A percentile compares a stretch with the other conserved stretches of the same genome.
phyloP scores from a whole-genome alignment of 129 eudicot genomes.

The Helianthus tuberosus region DNA sequence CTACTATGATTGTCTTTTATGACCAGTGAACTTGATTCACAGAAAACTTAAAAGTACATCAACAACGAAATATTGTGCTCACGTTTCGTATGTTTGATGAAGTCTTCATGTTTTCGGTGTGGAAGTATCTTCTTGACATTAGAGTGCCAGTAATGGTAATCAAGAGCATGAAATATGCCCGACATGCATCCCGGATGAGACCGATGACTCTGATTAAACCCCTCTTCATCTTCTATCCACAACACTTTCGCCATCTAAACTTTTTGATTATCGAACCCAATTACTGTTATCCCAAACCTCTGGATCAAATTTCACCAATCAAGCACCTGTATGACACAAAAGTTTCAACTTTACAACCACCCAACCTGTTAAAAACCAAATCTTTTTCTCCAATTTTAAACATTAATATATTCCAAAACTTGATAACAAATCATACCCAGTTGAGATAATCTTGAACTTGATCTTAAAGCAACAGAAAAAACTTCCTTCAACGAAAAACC shows the following conservation, averaged over 20 bases:
- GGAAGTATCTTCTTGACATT: constrained; percentile 61
- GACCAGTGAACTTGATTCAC: not conserved
- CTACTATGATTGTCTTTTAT: no score
- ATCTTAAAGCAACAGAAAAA: not conserved
- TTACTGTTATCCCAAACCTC: constrained; percentile 1
- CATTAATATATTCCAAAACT: not conserved
- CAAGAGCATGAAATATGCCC: constrained; percentile 58
- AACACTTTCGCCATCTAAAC: constrained; percentile 50
- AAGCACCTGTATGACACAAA: not conserved
- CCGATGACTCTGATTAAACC: constrained; percentile 27
- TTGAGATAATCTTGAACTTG: not conserved
- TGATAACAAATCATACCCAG: not conserved
- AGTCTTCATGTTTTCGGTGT: constrained; percentile 32
- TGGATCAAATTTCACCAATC: constrained; percentile 26
- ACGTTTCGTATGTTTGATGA: constrained; percentile 33
- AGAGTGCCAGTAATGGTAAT: constrained; percentile 58
- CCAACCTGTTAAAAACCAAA: not conserved
- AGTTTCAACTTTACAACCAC: not conserved
- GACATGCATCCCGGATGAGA: constrained; percentile 60
- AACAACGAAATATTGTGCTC: constrained; percentile 6
- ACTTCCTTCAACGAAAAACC: not conserved
- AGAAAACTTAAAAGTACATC: not conserved
- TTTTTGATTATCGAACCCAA: not conserved
- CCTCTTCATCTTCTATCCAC: constrained; percentile 43
- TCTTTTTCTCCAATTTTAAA: not conserved